Percentiles rank a stretch among this genome's conserved stretches.
These are phyloP conservation scores for Trematosphaeria pertusa DNA, from an alignment of 2,329 filamentous ascomycete genomes.

Conservation along the genomic window DNA sequence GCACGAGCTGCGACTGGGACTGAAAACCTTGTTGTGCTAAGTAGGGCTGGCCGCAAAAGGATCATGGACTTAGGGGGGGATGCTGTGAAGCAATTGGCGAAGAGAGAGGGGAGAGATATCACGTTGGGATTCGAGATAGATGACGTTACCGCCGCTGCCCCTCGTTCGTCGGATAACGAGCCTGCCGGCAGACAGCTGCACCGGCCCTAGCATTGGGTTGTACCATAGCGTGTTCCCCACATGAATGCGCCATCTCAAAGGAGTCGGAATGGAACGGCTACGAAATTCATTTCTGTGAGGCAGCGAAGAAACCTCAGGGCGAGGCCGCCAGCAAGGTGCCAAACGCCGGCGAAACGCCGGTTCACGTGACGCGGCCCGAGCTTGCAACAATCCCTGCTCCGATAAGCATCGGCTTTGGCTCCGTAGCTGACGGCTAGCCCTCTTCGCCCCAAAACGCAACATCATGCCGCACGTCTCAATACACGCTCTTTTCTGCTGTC, in stretches of 20 bases:
- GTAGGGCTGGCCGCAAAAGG: slow-evolving; percentile 22
- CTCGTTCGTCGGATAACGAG: slow-evolving; percentile 1
- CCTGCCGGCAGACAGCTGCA: too few species aligned
- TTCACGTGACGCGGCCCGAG: slow-evolving; percentile 15
- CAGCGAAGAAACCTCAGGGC: too few species aligned
- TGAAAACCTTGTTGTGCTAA: slow-evolving; percentile 12
- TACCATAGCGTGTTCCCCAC: too few species aligned
- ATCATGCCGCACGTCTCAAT: slow-evolving; percentile 13
- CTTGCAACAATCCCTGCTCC: slow-evolving; percentile 4
- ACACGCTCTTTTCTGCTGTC: slow-evolving; percentile 2
- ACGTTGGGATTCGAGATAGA: slow-evolving; percentile 7
- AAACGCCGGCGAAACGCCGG: too few species aligned
- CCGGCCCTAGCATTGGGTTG: too few species aligned
- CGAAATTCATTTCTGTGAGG: too few species aligned
- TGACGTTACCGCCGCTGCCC: neutral
- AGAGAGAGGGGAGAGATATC: slow-evolving; percentile 12
- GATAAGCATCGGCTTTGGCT: neutral
- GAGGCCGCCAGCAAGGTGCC: too few species aligned
- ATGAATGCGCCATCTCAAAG: too few species aligned
- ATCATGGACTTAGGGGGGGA: slow-evolving; percentile 30
- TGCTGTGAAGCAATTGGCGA: slow-evolving; percentile 5
- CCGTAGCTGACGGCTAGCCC: neutral
- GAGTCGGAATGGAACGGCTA: too few species aligned
- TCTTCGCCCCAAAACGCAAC: slow-evolving; percentile 11
- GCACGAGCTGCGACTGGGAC: slow-evolving; percentile 13